phyloP scores from a whole-genome alignment of 73 alveolate species.

The Paramecium sonneborni region DNA sequence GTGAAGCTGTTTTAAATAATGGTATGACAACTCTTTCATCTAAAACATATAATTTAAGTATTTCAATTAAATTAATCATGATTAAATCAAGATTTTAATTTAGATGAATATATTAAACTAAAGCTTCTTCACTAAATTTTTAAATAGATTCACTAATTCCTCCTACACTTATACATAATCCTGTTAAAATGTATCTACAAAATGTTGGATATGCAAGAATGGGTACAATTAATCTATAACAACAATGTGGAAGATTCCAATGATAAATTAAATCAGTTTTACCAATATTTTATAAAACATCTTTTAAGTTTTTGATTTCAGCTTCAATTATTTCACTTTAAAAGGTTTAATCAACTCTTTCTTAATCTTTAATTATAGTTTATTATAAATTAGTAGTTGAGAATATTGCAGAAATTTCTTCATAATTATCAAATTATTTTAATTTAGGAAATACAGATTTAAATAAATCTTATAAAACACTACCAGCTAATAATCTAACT shows the following conservation, averaged over 20 bases:
- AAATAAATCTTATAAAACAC: constrained; percentile 59
- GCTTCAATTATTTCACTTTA: constrained; percentile 62
- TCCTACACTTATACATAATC: constrained; percentile 61
- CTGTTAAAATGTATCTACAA: constrained; percentile 18
- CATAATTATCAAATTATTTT: background rate
- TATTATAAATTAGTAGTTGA: background rate
- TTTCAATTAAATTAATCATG: constrained; percentile 8
- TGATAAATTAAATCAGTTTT: constrained; percentile 54
- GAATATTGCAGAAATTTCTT: constrained; percentile 17
- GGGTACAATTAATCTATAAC: constrained; percentile 31
- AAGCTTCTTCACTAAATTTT: constrained; percentile 47
- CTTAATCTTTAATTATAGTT: constrained; percentile 47
- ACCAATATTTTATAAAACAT: background rate
- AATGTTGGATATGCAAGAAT: constrained; percentile 1
- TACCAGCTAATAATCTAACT: constrained; percentile 65
- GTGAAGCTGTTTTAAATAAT: constrained; percentile 45
- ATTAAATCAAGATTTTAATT: constrained; percentile 24
- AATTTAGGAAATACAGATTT: background rate
- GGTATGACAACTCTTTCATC: constrained; percentile 64
- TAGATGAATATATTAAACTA: constrained; percentile 34
- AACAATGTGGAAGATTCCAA: constrained; percentile 66
- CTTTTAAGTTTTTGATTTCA: constrained; percentile 31
- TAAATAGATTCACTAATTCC: constrained; percentile 61
- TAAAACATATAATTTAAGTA: constrained; percentile 26
- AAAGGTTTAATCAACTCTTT: constrained; percentile 54